phyloP scores from a whole-genome alignment of 2,329 filamentous ascomycete species.

The Beauveria caledonica region DNA sequence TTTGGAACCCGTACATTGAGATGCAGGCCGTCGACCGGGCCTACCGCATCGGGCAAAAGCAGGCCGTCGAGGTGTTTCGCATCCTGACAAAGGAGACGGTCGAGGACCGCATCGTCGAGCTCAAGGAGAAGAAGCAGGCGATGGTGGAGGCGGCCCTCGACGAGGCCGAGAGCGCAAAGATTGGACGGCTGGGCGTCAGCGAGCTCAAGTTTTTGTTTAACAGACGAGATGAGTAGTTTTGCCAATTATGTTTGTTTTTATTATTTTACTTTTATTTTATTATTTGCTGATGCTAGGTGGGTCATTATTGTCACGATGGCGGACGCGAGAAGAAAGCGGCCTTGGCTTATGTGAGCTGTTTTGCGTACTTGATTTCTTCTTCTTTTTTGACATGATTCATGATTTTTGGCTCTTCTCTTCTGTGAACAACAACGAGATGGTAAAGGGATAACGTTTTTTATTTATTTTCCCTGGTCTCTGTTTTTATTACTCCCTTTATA shows the following conservation, averaged over 20 bases:
- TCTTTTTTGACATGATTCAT: not conserved
- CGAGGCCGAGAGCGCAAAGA: conserved; percentile 58
- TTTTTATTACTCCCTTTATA: not conserved
- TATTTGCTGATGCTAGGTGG: not conserved
- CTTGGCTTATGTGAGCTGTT: no score
- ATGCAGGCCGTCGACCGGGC: conserved; percentile 87
- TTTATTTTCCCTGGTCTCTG: not conserved
- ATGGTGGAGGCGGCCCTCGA: conserved; percentile 74
- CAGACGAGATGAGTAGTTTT: not conserved
- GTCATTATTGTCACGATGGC: not conserved
- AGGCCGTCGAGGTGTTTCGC: conserved; percentile 69
- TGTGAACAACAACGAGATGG: not conserved
- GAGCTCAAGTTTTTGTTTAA: conserved; percentile 66
- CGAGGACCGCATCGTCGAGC: conserved; percentile 73
- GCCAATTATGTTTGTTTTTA: not conserved
- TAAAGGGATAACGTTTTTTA: not conserved
- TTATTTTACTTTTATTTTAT: not conserved
- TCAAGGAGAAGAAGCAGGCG: conserved; percentile 71
- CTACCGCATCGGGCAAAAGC: conserved; percentile 75
- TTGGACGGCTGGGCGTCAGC: conserved; percentile 55
- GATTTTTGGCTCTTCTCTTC: not conserved
- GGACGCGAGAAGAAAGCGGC: not conserved
- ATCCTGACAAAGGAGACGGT: conserved; percentile 71
- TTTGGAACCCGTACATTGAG: conserved; percentile 92
- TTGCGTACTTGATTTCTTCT: not conserved